Base-by-base conservation (phyloP, 495 filamentous ascomycete species). In the Penicillium bovifimosum region DNA sequence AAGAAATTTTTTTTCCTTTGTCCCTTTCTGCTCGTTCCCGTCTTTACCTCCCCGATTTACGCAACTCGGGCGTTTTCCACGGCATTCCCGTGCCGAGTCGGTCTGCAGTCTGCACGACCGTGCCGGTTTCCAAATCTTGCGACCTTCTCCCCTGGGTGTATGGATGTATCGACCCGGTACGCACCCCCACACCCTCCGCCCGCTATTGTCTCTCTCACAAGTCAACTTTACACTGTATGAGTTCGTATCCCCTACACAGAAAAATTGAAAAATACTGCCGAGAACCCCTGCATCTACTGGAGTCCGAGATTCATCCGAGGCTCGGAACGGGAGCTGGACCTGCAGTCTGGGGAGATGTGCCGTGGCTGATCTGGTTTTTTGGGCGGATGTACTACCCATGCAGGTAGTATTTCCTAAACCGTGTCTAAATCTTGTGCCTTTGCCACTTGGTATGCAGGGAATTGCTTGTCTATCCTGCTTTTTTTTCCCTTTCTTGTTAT, bases 71-170 rank as follows among this genome's bases (percentile, higher is more conserved):
- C 40, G 17, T 42, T 35, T 33, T 20, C 7, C 9, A 47, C 51
- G 51, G 51, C 51, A 47, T 54, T 26, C 39, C 53, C 28, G 52
- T 61, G 60, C 63, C 63, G 63, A 63, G 29, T 63, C 56, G 55
- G 53, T 24, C 13, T 41, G 16, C 16, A 20, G n/a, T 33, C 26
- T 27, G 9, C 13, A 28, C 10, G 9, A 13, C n/a, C 42, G 28
- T 24, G 16, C 42, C 42, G 42, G 42, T 33, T 33, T 45, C 20
- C 20, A 4, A 24, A 24, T 24, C 20, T 24, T 24, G 2, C 20
- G 20, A 24, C 20, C 20, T 24, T 24, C 20, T 24, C 20, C 20
- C 20, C 20, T 24, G 20, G 20, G 20, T 24, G 20, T 24, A 24
- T 24, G 20, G 20, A 24, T n/a, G 48, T 50, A 50, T 34, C 42